These are phyloP conservation scores for Globisporangium polare DNA, from an alignment of 352 stramenopile genomes.

Conservation along the genomic window DNA sequence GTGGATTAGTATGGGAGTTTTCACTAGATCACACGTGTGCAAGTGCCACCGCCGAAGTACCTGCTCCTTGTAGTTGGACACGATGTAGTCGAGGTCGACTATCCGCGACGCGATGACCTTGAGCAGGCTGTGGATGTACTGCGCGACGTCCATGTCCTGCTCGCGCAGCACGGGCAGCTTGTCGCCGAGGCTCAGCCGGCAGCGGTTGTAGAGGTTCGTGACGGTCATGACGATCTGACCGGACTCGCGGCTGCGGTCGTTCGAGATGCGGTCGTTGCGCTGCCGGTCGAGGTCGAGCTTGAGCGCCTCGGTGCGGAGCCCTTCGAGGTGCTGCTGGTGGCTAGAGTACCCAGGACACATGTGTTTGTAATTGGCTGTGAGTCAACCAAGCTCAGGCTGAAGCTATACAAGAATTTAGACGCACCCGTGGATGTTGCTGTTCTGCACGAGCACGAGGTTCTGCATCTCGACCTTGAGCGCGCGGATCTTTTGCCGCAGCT, in stretches of 20 bases:
- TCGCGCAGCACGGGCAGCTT: conserved; percentile 73
- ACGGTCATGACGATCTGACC: conserved; percentile 89
- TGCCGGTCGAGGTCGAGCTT: conserved; percentile 83
- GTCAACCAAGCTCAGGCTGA: background rate
- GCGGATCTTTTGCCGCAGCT: conserved; percentile 69
- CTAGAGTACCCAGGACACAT: conserved; percentile 12
- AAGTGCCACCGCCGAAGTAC: conserved; percentile 11
- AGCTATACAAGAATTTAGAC: background rate
- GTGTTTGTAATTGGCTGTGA: background rate
- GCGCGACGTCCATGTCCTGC: conserved; percentile 64
- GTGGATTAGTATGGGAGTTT: background rate
- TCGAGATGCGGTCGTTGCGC: conserved; percentile 67
- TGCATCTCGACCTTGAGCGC: conserved; percentile 80
- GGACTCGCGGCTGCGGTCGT: conserved; percentile 82
- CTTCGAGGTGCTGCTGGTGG: conserved; percentile 78
- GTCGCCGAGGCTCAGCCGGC: conserved; percentile 62
- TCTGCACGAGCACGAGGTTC: conserved; percentile 81
- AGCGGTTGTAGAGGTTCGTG: conserved; percentile 90
- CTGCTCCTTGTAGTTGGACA: conserved; percentile 64
- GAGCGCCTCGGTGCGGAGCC: conserved; percentile 63
- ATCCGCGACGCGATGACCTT: conserved; percentile 81
- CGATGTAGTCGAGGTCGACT: conserved; percentile 84
- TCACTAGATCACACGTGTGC: background rate
- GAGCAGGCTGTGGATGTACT: conserved; percentile 74
- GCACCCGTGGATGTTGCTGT: conserved; percentile 75